Percentiles rank a stretch among this genome's conserved stretches.
phyloP scores from a whole-genome alignment of 2,329 filamentous ascomycete species.

The Monosporascus sp. region DNA sequence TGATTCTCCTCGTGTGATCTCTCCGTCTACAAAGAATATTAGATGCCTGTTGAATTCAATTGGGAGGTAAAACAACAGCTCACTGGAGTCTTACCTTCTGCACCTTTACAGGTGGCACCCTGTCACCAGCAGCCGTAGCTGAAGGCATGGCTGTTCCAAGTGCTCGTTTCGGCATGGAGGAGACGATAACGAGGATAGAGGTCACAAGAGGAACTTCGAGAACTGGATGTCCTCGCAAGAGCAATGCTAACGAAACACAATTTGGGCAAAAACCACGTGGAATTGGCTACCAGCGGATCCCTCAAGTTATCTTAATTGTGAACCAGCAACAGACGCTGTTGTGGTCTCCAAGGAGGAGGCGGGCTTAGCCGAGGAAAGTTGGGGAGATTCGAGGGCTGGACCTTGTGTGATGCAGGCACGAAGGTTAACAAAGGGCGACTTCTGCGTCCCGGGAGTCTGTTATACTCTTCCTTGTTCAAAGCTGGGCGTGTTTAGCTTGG shows the following conservation, averaged over 20 bases:
- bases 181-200: slow-evolving; percentile 1
- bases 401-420: neutral
- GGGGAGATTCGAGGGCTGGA: neutral
- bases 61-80: no score
- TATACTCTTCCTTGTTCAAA: neutral
- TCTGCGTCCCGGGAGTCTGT: neutral
- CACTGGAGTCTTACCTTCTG: slow-evolving; percentile 25
- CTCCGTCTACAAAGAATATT: slow-evolving; percentile 51
- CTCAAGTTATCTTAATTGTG: no score
- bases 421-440: neutral
- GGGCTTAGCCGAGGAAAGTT: neutral
- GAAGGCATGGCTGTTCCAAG: slow-evolving; percentile 23
- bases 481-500: neutral
- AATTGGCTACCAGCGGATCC: no score
- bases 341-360: no score
- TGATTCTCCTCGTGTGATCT: slow-evolving; percentile 77
- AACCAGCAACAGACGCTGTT: no score
- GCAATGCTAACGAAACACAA: neutral
- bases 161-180: slow-evolving; percentile 35
- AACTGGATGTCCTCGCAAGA: neutral
- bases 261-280: no score
- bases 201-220: neutral
- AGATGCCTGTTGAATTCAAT: slow-evolving; percentile 4
- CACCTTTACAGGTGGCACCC: slow-evolving; percentile 27
- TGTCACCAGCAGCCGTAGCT: slow-evolving; percentile 27